Conservation (phyloP, 1,284 basidiomycete genomes). For the Cutaneotrichosporon sp. region DNA sequence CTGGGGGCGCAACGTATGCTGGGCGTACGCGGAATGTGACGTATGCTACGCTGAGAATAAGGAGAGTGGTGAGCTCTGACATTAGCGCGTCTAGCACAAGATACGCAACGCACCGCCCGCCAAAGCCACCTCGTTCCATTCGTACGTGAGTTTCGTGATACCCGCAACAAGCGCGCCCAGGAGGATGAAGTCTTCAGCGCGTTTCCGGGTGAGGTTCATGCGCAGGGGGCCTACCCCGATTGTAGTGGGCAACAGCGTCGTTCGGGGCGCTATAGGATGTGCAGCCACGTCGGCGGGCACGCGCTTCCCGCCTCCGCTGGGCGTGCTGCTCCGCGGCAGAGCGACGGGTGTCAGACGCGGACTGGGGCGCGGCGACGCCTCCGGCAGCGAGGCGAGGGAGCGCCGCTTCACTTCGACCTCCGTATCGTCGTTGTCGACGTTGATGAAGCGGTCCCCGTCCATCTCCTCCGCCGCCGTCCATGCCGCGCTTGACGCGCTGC, state of each 20-base stretch:
- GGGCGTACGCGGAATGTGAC: constrained; percentile 25
- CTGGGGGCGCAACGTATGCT: not conserved
- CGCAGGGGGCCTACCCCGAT: constrained; percentile 7
- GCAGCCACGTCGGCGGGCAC: constrained; percentile 11
- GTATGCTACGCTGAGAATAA: constrained; percentile 10
- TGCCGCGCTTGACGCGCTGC: constrained; percentile 28
- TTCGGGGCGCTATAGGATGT: constrained; percentile 18
- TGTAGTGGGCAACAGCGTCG: constrained; percentile 25
- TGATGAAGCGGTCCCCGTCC: constrained; percentile 25
- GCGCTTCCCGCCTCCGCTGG: not conserved
- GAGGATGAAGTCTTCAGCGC: constrained; percentile 38
- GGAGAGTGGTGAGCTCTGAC: constrained; percentile 12
- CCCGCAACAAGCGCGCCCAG: constrained; percentile 32
- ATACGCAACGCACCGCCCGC: constrained; percentile 33
- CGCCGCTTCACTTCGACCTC: constrained; percentile 4
- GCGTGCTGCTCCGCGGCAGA: not conserved
- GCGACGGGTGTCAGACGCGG: not conserved
- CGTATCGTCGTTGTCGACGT: constrained; percentile 8
- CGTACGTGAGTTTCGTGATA: constrained; percentile 26
- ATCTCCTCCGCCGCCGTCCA: constrained; percentile 21
- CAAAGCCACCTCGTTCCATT: constrained; percentile 40
- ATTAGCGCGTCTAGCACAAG: not conserved
- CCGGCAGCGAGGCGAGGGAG: no score
- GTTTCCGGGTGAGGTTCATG: constrained; percentile 28
- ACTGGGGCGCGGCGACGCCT: no score